Percentiles rank a stretch among this genome's conserved stretches.
Conservation (phyloP, 805 yeast species). For the Jamesozyma piceae region DNA sequence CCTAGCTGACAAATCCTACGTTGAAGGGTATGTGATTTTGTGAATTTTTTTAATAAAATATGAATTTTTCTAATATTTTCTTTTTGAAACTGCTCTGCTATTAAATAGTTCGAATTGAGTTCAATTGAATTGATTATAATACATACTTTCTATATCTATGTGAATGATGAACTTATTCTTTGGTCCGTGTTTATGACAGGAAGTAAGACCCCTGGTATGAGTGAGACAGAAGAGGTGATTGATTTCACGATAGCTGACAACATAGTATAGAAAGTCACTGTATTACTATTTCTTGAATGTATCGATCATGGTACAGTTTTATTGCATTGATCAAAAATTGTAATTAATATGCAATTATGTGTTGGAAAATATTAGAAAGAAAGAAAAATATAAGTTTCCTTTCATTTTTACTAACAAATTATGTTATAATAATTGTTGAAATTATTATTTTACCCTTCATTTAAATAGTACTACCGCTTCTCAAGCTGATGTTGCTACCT, state of each 20-base stretch:
- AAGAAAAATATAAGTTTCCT: too few relatives aligned
- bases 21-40: slow-evolving; percentile 74
- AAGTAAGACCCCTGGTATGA: slow-evolving; percentile 93
- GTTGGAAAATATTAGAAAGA: too few relatives aligned
- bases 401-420: slow-evolving; percentile 4
- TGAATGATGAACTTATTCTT: slow-evolving; percentile 14
- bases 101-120: too few relatives aligned
- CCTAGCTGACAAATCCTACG: slow-evolving; percentile 88
- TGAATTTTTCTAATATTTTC: neutral
- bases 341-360: too few relatives aligned
- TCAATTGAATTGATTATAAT: too few relatives aligned
- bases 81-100: too few relatives aligned
- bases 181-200: slow-evolving; percentile 56
- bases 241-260: slow-evolving; percentile 34
- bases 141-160: slow-evolving; percentile 1
- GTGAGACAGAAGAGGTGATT: slow-evolving; percentile 49
- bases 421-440: neutral
- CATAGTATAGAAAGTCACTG: neutral
- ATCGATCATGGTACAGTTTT: too few relatives aligned
- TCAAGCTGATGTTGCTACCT: slow-evolving; percentile 90
- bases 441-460: neutral
- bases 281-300: neutral
- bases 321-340: too few relatives aligned
- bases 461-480: slow-evolving; percentile 66
- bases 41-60: neutral